phyloP scores from a whole-genome alignment of 495 filamentous ascomycete genomes.

The Daldinia vernicosa region DNA sequence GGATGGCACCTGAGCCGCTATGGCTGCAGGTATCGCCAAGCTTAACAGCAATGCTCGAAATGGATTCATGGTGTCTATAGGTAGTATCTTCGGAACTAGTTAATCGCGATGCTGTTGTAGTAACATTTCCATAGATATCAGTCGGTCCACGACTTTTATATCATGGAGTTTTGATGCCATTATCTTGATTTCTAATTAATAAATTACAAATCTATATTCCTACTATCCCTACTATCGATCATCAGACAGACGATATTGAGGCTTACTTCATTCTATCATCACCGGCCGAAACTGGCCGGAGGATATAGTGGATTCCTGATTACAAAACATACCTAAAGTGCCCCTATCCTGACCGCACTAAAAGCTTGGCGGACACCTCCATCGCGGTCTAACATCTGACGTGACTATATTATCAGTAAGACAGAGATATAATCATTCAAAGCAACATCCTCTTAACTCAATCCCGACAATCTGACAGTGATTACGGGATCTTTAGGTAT shows the following conservation, averaged over 20 bases:
- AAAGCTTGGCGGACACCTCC: background rate
- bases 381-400: background rate
- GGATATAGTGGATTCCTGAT: background rate
- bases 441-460: background rate
- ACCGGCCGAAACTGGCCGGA: background rate
- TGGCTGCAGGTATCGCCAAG: background rate
- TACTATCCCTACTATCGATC: too few species aligned
- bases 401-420: too few species aligned
- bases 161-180: background rate
- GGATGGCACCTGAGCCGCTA: background rate
- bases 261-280: background rate
- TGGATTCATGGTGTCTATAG: background rate
- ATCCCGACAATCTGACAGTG: background rate
- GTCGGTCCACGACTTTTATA: background rate
- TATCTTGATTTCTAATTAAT: background rate
- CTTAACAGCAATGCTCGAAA: background rate
- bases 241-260: background rate
- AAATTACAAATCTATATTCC: background rate
- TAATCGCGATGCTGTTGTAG: background rate
- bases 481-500: background rate
- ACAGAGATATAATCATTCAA: background rate
- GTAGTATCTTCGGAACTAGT: background rate
- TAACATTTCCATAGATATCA: background rate
- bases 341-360: background rate
- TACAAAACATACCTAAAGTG: background rate